Evolutionary conservation across 2,329 filamentous ascomycete genomes (phyloP), one percentile per base, ranked within the genome.

Genomic region (Metarhizium album): DNA sequence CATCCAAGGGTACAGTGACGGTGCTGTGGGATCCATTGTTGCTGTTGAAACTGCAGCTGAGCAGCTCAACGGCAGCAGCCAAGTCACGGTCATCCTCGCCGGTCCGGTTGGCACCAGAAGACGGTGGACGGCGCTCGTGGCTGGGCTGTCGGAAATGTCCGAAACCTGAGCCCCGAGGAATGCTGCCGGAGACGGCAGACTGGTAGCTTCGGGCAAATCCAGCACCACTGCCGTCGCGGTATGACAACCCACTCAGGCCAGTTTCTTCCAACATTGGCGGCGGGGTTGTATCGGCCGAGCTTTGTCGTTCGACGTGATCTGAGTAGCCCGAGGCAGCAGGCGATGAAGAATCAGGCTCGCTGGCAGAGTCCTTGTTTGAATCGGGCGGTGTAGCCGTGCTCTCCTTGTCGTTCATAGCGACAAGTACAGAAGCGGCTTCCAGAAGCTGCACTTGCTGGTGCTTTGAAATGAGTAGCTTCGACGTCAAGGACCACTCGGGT

Each of bases 401-500:
- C 53, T 73, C 69, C 45, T 70, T 68, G 58, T 65, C 70, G 64
- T 83, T 96, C 90, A 98, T 97, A 63, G 83, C 84, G 53, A 97
- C 85, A 57, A 98, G 76, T 48, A 97, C 93, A n/a, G 90, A 95
- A 38, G 93, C 93, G 40, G 93, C 93, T 71, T 98, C 93, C 53
- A 98, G 80, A 54, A 98, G 79, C 69, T 98, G 93, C 49, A 98
- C 93, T 74, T 98, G 93, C 72, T 98, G 93, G 70, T 98, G 93
- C 78, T 98, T 98, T 61, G 91, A 97, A 62, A 98, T 97, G 66
- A 97, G 83, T 65, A 97, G 78, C 73, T 97, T 97, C 60, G 93
- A 97, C 51, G 93, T 98, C 67, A 86, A 85, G 48, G 90, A 87
- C 93, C 93, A 98, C 74, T 95, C 89, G 59, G 93, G 91, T 68